Evolutionary conservation across 257 asterid genomes (phyloP).

Genomic region (Nicotiana otophora): DNA sequence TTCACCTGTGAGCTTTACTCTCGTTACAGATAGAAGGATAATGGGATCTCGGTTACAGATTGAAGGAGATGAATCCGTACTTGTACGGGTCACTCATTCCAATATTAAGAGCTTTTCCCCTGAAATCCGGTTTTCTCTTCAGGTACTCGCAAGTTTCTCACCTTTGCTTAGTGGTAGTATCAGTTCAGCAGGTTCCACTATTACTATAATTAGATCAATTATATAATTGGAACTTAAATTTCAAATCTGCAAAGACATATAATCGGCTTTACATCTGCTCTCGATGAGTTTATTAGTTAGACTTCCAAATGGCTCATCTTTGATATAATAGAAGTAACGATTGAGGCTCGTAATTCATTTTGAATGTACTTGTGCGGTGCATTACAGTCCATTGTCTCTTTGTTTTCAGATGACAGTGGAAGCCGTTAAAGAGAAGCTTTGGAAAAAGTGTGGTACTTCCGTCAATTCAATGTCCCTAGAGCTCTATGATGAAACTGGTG

Average conservation of each 20-base stretch:
- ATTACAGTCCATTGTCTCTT: neutral
- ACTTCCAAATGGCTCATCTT: neutral
- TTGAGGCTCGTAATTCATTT: neutral
- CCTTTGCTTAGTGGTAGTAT: neutral
- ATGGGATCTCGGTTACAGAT: constrained; percentile 63
- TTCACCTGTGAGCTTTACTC: no score
- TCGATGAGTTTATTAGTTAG: neutral
- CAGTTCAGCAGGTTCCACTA: neutral
- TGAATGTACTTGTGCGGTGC: neutral
- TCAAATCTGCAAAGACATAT: neutral
- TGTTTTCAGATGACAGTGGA: constrained; percentile 65
- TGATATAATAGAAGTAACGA: neutral
- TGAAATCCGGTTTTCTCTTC: constrained; percentile 65
- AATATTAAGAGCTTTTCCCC: constrained; percentile 82
- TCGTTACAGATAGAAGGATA: neutral
- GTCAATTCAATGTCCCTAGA: constrained; percentile 77
- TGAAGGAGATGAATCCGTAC: constrained; percentile 71
- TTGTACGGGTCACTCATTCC: constrained; percentile 64
- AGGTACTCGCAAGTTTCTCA: constrained; percentile 27
- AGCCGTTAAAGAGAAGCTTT: constrained; percentile 82
- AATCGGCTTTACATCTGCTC: neutral
- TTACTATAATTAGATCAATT: neutral
- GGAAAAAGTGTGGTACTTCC: constrained; percentile 93
- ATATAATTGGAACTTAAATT: neutral
- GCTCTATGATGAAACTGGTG: constrained; percentile 71